These are phyloP conservation scores for Ganoderma lingzhi DNA, from an alignment of 1,284 basidiomycete species.

Conservation along the genomic window DNA sequence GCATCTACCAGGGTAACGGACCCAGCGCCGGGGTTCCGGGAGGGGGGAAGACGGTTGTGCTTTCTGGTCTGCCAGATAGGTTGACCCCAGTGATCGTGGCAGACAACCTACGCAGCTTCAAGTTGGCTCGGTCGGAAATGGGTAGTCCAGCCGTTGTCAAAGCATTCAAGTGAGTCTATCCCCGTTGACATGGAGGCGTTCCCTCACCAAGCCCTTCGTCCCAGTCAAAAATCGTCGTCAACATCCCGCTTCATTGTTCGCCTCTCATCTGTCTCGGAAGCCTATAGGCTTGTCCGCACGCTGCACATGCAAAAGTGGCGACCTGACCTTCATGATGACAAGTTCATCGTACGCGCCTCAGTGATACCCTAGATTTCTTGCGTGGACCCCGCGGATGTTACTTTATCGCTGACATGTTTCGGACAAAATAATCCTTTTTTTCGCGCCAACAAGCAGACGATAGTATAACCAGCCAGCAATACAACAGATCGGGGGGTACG, in stretches of 20 bases:
- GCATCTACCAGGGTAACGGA: constrained; percentile 56
- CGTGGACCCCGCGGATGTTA: neutral
- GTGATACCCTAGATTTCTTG: constrained; percentile 59
- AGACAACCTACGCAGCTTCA: constrained; percentile 52
- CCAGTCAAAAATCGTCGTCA: constrained; percentile 15
- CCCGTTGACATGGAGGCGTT: neutral
- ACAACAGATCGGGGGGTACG: neutral
- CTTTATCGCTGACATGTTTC: constrained; percentile 10
- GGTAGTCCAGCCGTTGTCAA: constrained; percentile 54
- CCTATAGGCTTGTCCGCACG: constrained; percentile 68
- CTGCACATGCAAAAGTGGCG: constrained; percentile 66
- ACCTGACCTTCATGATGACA: constrained; percentile 46
- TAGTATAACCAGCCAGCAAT: neutral
- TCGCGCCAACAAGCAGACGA: neutral
- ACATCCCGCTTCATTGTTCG: constrained; percentile 59
- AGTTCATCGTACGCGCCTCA: constrained; percentile 60
- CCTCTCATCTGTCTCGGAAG: constrained; percentile 63
- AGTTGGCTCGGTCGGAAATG: constrained; percentile 48
- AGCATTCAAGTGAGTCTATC: constrained; percentile 55
- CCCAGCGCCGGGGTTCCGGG: constrained; percentile 57
- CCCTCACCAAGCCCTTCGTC: neutral
- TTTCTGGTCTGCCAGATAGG: constrained; percentile 68
- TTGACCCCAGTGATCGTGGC: constrained; percentile 47
- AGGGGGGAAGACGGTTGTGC: constrained; percentile 59
- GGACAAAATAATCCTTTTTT: neutral